Percentiles rank a stretch among this genome's conserved stretches.
Conservation (phyloP, 148 eudicot genomes). For the Chenopodium berlandieri region DNA sequence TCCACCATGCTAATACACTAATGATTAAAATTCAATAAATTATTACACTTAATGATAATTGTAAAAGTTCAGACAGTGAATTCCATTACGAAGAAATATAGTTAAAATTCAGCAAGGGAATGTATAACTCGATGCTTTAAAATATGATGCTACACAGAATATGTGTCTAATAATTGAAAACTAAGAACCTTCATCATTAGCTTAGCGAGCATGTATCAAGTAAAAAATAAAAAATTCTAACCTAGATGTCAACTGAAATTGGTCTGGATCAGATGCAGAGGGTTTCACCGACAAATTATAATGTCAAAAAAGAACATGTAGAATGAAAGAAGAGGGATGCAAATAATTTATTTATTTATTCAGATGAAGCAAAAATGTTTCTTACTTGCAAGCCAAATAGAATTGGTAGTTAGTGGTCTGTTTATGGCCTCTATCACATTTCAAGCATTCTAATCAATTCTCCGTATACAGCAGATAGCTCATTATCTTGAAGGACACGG, state of each 20-base stretch:
- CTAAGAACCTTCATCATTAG: not conserved
- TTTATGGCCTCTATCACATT: not conserved
- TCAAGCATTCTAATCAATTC: not conserved
- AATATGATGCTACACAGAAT: not conserved
- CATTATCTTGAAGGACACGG: not conserved
- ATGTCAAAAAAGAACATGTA: not conserved
- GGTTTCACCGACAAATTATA: not conserved
- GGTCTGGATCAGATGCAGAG: not conserved
- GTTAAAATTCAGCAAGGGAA: not conserved
- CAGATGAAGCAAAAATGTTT: not conserved
- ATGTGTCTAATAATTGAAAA: not conserved
- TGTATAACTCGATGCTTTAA: not conserved
- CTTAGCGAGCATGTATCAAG: not conserved
- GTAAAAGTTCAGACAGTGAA: too few relatives aligned
- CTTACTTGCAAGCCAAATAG: not conserved
- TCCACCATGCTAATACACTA: not conserved
- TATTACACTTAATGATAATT: too few relatives aligned
- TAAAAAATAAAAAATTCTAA: not conserved
- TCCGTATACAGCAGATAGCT: not conserved
- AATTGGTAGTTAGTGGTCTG: not conserved
- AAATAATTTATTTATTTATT: not conserved
- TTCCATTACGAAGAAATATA: too few relatives aligned
- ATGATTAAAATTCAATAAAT: not conserved
- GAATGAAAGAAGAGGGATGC: not conserved
- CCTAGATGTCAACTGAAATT: not conserved